Evolutionary conservation across 2,329 filamentous ascomycete genomes (phyloP).

Genomic region (Ilyonectria mors-panacis): DNA sequence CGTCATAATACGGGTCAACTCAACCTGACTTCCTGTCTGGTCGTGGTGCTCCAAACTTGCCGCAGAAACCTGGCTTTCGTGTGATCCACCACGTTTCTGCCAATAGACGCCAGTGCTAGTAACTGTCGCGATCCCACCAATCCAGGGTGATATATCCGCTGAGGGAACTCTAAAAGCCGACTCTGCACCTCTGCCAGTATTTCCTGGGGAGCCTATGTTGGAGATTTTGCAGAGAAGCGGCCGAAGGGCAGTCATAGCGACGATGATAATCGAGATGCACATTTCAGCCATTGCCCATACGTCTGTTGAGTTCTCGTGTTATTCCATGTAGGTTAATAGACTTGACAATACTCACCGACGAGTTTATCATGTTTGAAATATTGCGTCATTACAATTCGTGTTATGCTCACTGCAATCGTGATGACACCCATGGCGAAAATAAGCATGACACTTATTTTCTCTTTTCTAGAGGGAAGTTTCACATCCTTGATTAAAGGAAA

Average conservation of each 20-base stretch:
- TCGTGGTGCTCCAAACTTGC: neutral
- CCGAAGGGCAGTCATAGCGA: slow-evolving; percentile 30
- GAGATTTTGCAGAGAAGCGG: slow-evolving; percentile 29
- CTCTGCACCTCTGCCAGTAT: neutral
- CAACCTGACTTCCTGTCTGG: slow-evolving; percentile 23
- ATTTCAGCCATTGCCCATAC: slow-evolving; percentile 35
- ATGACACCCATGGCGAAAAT: slow-evolving; percentile 40
- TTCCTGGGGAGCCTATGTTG: neutral
- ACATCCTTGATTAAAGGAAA: slow-evolving; percentile 39
- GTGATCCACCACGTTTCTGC: slow-evolving; percentile 3
- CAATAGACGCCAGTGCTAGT: slow-evolving; percentile 16
- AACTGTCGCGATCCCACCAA: neutral
- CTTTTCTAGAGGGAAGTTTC: slow-evolving; percentile 29
- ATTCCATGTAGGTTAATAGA: neutral
- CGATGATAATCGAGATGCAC: slow-evolving; percentile 38
- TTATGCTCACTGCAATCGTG: slow-evolving; percentile 41
- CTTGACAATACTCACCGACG: slow-evolving; percentile 15
- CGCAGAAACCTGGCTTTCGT: neutral
- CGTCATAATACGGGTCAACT: slow-evolving; percentile 6
- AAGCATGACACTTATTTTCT: slow-evolving; percentile 37
- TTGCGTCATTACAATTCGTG: slow-evolving; percentile 37
- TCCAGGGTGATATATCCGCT: neutral
- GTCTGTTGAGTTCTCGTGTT: neutral
- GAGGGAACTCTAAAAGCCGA: slow-evolving; percentile 8
- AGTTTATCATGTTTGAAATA: slow-evolving; percentile 10